Conservation (phyloP, 2,329 filamentous ascomycete species). For the Hysterium pulicare region DNA sequence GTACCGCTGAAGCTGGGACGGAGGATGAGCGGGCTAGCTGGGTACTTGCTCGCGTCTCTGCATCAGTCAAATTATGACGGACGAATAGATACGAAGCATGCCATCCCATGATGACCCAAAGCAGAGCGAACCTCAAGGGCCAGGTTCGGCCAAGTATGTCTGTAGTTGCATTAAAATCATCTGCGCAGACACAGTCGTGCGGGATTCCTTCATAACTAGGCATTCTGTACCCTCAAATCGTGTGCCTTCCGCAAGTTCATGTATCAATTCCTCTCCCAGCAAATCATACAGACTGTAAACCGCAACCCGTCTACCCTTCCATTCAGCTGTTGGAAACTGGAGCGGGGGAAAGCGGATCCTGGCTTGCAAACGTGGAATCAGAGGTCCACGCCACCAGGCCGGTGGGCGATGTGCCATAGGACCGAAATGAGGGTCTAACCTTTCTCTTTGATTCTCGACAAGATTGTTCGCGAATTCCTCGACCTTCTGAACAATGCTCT, state of each 20-base stretch:
- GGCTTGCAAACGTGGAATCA: slow-evolving; percentile 25
- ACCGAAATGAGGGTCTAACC: slow-evolving; percentile 24
- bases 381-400: slow-evolving; percentile 24
- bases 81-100: too few species aligned
- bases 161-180: slow-evolving; percentile 31
- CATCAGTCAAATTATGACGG: too few species aligned
- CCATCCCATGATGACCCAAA: too few species aligned
- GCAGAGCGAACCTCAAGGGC: too few species aligned
- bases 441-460: slow-evolving; percentile 8
- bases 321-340: slow-evolving; percentile 26
- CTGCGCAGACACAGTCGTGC: slow-evolving; percentile 28
- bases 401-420: slow-evolving; percentile 19
- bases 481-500: slow-evolving; percentile 15
- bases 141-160: slow-evolving; percentile 24
- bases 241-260: slow-evolving; percentile 20
- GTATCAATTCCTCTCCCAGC: slow-evolving; percentile 26
- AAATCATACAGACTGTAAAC: slow-evolving; percentile 35
- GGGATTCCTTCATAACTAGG: slow-evolving; percentile 25
- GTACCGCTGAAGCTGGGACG: too few species aligned
- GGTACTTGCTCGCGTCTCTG: too few species aligned
- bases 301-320: slow-evolving; percentile 27
- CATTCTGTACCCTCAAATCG: slow-evolving; percentile 20
- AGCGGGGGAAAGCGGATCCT: slow-evolving; percentile 26
- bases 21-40: too few species aligned
- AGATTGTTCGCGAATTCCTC: slow-evolving; percentile 8